Conservation (phyloP, 1,284 basidiomycete genomes). For the Cutaneotrichosporon mucoides region DNA sequence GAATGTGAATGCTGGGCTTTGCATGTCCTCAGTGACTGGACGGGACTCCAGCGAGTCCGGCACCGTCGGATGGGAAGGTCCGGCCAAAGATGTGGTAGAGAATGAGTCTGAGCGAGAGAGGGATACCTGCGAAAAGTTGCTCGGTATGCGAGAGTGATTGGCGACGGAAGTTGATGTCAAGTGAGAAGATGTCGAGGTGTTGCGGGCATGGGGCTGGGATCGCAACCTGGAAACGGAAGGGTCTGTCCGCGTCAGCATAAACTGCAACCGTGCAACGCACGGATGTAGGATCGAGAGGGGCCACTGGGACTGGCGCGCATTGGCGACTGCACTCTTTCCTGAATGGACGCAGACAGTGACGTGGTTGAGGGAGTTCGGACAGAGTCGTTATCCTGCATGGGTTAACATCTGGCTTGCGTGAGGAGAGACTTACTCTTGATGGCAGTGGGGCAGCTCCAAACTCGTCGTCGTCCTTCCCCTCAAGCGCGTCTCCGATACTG, state of each 20-base stretch:
- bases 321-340: background rate
- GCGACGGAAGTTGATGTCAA: conserved; percentile 24
- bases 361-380: conserved; percentile 53
- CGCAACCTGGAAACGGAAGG: conserved; percentile 78
- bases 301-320: conserved; percentile 11
- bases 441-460: conserved; percentile 20
- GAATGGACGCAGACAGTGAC: conserved; percentile 27
- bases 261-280: conserved; percentile 23
- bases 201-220: conserved; percentile 49
- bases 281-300: conserved; percentile 25
- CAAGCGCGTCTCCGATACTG: background rate
- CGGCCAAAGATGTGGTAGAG: conserved; percentile 27
- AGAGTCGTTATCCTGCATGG: conserved; percentile 41
- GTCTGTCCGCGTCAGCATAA: conserved; percentile 55
- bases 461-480: conserved; percentile 31
- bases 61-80: background rate
- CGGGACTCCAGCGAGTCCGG: conserved; percentile 8
- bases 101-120: conserved; percentile 36
- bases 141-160: conserved; percentile 26
- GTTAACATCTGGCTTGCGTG: conserved; percentile 29
- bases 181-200: conserved; percentile 62
- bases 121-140: conserved; percentile 43
- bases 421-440: no score
- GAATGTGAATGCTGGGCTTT: conserved; percentile 36
- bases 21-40: conserved; percentile 21